Percentiles rank a stretch among this genome's conserved stretches.
Evolutionary conservation across 768 basidiomycete species (phyloP).

Genomic region (Mycena vulgaris): DNA sequence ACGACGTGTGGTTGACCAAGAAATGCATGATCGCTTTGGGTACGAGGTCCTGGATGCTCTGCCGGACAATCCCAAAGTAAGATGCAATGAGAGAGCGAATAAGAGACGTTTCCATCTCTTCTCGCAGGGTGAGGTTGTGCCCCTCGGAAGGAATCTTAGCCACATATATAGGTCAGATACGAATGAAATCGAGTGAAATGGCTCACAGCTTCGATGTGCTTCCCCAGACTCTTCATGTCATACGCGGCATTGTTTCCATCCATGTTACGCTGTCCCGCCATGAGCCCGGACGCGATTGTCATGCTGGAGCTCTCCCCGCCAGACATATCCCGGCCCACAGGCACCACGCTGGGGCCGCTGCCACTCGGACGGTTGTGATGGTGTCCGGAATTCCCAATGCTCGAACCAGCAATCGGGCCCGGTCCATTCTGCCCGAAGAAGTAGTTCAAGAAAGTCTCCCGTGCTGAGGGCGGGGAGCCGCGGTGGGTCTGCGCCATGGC

Average conservation of each 20-base stretch:
- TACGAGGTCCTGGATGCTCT: constrained; percentile 96
- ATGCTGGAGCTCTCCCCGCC: constrained; percentile 58
- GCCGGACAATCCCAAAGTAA: constrained; percentile 96
- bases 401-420: constrained; percentile 76
- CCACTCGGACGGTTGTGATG: constrained; percentile 41
- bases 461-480: constrained; percentile 70
- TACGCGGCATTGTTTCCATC: constrained; percentile 90
- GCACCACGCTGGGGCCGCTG: constrained; percentile 49
- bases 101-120: constrained; percentile 97
- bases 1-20: constrained; percentile 96
- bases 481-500: constrained; percentile 52
- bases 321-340: constrained; percentile 77
- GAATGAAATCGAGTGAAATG: constrained; percentile 2
- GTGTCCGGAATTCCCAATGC: constrained; percentile 56
- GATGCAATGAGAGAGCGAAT: constrained; percentile 96
- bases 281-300: constrained; percentile 68
- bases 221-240: constrained; percentile 99
- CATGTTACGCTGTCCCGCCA: constrained; percentile 76
- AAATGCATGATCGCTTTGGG: constrained; percentile 99
- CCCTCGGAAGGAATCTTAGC: constrained; percentile 74
- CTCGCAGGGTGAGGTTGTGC: constrained; percentile 78
- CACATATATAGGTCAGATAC: constrained; percentile 9
- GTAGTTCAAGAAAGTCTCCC: constrained; percentile 96
- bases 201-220: constrained; percentile 97
- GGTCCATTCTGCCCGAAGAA: constrained; percentile 96